Evolutionary conservation across 164 flowering plant species (phyloP).

Genomic region (Pachysandra terminalis): DNA sequence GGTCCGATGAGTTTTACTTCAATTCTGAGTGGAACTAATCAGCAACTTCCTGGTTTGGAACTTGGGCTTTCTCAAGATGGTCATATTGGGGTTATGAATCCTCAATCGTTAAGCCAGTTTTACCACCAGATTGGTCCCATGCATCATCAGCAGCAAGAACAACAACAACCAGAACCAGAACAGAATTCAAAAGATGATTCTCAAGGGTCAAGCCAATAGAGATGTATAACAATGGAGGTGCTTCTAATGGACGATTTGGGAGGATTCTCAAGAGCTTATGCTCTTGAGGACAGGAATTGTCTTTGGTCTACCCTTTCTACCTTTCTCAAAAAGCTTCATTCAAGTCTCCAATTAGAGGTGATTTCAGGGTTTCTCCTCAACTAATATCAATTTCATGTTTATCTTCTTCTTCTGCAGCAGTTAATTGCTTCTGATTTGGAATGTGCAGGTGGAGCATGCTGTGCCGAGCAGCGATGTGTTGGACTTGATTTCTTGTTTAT

Average conservation of each 20-base stretch:
- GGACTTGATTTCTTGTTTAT: conserved; percentile 20
- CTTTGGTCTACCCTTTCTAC: conserved; percentile 16
- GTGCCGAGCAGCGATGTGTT: conserved; percentile 24
- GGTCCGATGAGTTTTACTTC: conserved; percentile 26
- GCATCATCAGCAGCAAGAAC: conserved; percentile 33
- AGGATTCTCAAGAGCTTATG: conserved; percentile 16
- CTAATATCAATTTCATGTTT: not conserved
- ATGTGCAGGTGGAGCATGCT: conserved; percentile 28
- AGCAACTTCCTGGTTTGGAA: conserved; percentile 58
- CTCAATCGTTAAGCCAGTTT: conserved; percentile 49
- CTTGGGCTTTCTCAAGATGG: conserved; percentile 74
- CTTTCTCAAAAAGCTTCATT: conserved; percentile 22
- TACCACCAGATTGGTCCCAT: conserved; percentile 47
- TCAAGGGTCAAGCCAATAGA: conserved; percentile 63
- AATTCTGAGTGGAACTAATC: conserved; percentile 28
- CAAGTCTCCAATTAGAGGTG: conserved; percentile 28
- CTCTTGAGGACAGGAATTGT: conserved; percentile 17
- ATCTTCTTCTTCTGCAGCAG: not conserved
- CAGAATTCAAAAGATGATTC: conserved; percentile 69
- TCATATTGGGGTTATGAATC: conserved; percentile 44
- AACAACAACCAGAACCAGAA: conserved; percentile 38
- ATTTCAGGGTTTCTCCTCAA: not conserved
- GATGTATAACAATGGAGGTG: not conserved
- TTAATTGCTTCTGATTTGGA: conserved; percentile 12
- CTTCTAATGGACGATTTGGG: conserved; percentile 6